Base-by-base conservation (phyloP, 495 filamentous ascomycete genomes). In the Penicillium desertorum region DNA sequence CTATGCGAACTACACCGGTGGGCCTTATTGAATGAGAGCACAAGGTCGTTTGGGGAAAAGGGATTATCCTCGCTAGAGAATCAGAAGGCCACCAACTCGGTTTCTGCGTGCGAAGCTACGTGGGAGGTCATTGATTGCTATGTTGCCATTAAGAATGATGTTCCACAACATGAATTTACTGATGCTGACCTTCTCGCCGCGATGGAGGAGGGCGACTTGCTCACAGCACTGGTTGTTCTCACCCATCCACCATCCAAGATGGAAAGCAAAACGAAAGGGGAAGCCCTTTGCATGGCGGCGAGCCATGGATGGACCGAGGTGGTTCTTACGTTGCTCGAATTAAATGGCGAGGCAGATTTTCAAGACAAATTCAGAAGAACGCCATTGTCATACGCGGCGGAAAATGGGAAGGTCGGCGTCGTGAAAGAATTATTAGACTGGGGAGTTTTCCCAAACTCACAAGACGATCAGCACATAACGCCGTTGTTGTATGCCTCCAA, bases 401-500 rank as follows among this genome's bases (percentile, higher is more conserved):
- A 19, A 47, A 30, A 16, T 47, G 45, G 45, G 2, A 47, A 19
- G 17, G 10, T 47, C 27, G 10, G 3, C 14, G n/a, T 47, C 10
- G 27, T 30, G 5, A 10, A 23, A 32, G 45, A 47, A 1, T 30
- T 29, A 3, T 1, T 32, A 1, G 8, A 32, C 4, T 47, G 23
- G 25, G 45, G 45, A 19, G 34, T 27, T 19, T 47, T 47, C 16
- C 45, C 45, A 30, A 19, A 47, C 27, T 32, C 17, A 16, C n/a
- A 19, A 16, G 25, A 30, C 19, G 4, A 16, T 16, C 3, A 46
- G 3, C 27, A 43, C 12, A 55, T 58, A 43, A 75, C 78, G 43
- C 71, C 76, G 34, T 59, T 81, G 19, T 47, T 49, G 37, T 45
- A 54, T 30, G 54, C 59, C 0, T 41, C 54, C 14, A 44, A 39